These are phyloP conservation scores for Erigeron canadensis DNA, from an alignment of 129 eudicot species.

Conservation along the genomic window DNA sequence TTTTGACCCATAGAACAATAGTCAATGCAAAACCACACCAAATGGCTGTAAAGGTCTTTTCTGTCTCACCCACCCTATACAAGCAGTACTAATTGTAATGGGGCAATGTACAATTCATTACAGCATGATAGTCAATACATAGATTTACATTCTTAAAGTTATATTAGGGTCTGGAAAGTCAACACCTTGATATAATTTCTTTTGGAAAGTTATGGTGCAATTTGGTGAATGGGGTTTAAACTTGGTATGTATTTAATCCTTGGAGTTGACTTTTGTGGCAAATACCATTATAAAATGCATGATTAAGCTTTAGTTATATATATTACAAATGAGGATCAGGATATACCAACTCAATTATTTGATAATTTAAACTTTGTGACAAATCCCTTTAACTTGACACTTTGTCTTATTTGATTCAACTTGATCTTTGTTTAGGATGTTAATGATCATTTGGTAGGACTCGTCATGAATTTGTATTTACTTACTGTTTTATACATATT, in stretches of 20 bases:
- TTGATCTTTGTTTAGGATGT: not conserved
- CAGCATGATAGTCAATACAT: not conserved
- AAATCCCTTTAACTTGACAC: not conserved
- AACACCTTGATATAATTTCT: conserved; percentile 20
- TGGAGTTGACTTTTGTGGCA: conserved; percentile 16
- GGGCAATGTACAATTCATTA: conserved; percentile 7
- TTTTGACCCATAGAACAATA: conserved; percentile 25
- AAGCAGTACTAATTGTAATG: conserved; percentile 19
- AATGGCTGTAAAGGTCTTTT: conserved; percentile 24
- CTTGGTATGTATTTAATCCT: conserved; percentile 1
- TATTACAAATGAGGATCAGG: not conserved
- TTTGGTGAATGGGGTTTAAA: conserved; percentile 21
- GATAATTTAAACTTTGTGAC: conserved; percentile 3
- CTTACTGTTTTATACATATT: not conserved
- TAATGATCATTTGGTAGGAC: not conserved
- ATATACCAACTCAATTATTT: not conserved
- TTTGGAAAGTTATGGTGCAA: conserved; percentile 8
- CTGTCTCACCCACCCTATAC: conserved; percentile 18
- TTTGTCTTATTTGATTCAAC: conserved; percentile 18
- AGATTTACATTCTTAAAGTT: conserved; percentile 5
- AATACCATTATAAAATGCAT: not conserved
- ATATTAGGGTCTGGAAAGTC: conserved; percentile 15
- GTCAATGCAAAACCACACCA: conserved; percentile 24
- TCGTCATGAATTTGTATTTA: not conserved
- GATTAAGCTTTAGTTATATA: not conserved